phyloP scores from a whole-genome alignment of 1,284 basidiomycete species.

The Tranzscheliella williamsii region DNA sequence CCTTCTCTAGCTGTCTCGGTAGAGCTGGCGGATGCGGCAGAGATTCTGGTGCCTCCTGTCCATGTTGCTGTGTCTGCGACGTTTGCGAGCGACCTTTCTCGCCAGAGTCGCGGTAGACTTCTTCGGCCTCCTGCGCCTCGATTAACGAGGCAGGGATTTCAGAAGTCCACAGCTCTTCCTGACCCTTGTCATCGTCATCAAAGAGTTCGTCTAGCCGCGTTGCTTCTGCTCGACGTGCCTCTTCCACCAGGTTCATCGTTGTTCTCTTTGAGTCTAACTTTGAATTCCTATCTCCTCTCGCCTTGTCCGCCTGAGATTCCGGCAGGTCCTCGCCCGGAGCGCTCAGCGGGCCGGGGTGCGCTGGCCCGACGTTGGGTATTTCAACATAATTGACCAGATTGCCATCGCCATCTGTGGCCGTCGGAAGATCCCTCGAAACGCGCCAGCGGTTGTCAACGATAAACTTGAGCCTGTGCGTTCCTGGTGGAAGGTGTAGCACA shows the following conservation, averaged over 20 bases:
- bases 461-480: slow-evolving; percentile 94
- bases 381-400: slow-evolving; percentile 84
- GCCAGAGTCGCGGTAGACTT: slow-evolving; percentile 44
- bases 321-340: slow-evolving; percentile 52
- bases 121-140: slow-evolving; percentile 55
- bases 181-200: slow-evolving; percentile 41
- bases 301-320: slow-evolving; percentile 11
- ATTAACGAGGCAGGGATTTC: slow-evolving; percentile 61
- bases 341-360: slow-evolving; percentile 50
- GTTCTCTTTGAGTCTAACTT: slow-evolving; percentile 42
- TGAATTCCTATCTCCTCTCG: slow-evolving; percentile 29
- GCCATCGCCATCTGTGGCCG: slow-evolving; percentile 91
- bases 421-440: slow-evolving; percentile 74
- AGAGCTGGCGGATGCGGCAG: slow-evolving; percentile 68
- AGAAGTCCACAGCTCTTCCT: slow-evolving; percentile 59
- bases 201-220: slow-evolving; percentile 52
- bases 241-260: slow-evolving; percentile 44
- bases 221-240: slow-evolving; percentile 40
- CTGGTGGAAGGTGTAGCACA: slow-evolving; percentile 68
- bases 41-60: not conserved
- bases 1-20: slow-evolving; percentile 88
- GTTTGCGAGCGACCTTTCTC: slow-evolving; percentile 4
- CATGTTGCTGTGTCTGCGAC: slow-evolving; percentile 11
- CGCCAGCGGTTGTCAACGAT: slow-evolving; percentile 90
- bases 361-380: slow-evolving; percentile 53